Conservation (phyloP, 2,329 filamentous ascomycete genomes). For the Coniochaeta sp. region DNA sequence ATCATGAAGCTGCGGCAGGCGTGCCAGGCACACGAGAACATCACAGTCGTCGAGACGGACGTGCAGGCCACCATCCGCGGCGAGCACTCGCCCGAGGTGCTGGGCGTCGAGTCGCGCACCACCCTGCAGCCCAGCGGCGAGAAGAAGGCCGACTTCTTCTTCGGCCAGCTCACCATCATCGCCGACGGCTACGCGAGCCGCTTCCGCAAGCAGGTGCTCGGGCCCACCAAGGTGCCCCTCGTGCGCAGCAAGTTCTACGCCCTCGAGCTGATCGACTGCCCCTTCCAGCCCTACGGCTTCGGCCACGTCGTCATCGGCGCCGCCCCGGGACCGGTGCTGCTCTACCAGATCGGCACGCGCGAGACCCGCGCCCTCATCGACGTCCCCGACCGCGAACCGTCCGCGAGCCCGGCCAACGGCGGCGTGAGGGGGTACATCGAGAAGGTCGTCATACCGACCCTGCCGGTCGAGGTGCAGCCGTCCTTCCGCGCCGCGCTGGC, state of each 20-base stretch:
- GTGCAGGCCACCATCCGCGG: constrained; percentile 69
- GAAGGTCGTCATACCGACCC: constrained; percentile 66
- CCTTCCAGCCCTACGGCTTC: constrained; percentile 65
- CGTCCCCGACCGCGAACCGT: constrained; percentile 69
- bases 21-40: constrained; percentile 69
- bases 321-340: constrained; percentile 61
- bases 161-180: constrained; percentile 79
- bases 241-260: constrained; percentile 88
- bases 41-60: constrained; percentile 86
- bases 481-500: constrained; percentile 71
- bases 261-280: constrained; percentile 82
- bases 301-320: constrained; percentile 85
- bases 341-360: constrained; percentile 95
- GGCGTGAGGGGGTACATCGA: constrained; percentile 80
- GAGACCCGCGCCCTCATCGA: constrained; percentile 90
- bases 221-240: constrained; percentile 46
- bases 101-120: constrained; percentile 75
- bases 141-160: constrained; percentile 68
- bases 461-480: constrained; percentile 66
- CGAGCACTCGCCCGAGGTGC: constrained; percentile 60
- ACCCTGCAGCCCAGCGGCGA: constrained; percentile 45
- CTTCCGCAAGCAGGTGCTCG: constrained; percentile 76
- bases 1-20: constrained; percentile 73
- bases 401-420: constrained; percentile 65
- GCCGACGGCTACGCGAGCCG: constrained; percentile 90